Conservation (phyloP, 2,329 filamentous ascomycete species). For the Sphaerulina musiva region DNA sequence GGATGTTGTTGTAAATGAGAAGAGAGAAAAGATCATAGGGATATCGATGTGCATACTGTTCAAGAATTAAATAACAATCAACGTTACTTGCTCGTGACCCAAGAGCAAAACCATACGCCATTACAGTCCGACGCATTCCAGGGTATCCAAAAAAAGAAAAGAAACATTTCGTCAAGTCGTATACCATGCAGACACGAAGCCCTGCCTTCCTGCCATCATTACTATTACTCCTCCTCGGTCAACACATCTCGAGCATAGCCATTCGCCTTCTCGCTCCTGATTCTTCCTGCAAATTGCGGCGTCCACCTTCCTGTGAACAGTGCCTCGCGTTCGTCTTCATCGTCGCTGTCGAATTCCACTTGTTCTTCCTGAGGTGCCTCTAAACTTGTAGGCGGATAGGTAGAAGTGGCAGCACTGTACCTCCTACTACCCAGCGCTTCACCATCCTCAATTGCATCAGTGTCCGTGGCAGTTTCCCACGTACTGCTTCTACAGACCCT, state of each 20-base stretch:
- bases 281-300: constrained; percentile 46
- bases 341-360: constrained; percentile 58
- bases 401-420: constrained; percentile 36
- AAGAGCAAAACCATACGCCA: no score
- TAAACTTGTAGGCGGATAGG: constrained; percentile 21
- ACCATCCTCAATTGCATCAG: constrained; percentile 24
- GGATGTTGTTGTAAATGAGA: constrained; percentile 17
- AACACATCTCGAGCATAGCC: constrained; percentile 1
- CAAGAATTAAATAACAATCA: no score
- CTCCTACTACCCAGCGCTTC: constrained; percentile 43
- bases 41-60: no score
- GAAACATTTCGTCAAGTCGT: not conserved
- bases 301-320: constrained; percentile 58
- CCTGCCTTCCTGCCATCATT: not conserved
- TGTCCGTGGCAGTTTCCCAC: constrained; percentile 43
- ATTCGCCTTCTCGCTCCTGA: constrained; percentile 35
- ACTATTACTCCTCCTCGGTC: constrained; percentile 4
- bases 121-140: not conserved
- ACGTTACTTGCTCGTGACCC: no score
- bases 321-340: constrained; percentile 62
- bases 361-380: constrained; percentile 24
- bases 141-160: not conserved
- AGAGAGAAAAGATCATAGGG: not conserved
- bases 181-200: not conserved
- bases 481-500: constrained; percentile 44